A percentile compares a stretch with the other conserved stretches of the same genome.
Evolutionary conservation across 345 rosid genomes (phyloP).

Genomic region (Populus alba): DNA sequence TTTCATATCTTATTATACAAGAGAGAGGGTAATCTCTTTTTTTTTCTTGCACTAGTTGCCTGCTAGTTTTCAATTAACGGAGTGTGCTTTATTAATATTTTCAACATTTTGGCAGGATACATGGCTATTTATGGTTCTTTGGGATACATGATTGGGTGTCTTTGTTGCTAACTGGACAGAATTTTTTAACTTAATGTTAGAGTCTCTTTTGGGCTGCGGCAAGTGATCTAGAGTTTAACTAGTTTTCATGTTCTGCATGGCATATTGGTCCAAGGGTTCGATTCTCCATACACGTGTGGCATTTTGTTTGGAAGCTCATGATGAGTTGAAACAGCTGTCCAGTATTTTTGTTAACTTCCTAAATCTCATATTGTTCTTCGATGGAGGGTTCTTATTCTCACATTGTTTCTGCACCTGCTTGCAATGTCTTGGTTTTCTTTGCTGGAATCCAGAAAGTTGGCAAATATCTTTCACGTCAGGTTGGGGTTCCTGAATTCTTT

Average conservation of each 20-base stretch:
- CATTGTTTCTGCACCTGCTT: constrained; percentile 8
- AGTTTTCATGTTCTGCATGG: constrained; percentile 23
- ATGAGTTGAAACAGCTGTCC: constrained; percentile 23
- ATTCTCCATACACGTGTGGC: constrained; percentile 12
- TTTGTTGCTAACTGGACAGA: constrained; percentile 43
- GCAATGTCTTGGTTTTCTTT: constrained; percentile 2
- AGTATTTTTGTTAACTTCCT: constrained; percentile 10
- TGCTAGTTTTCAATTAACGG: constrained; percentile 24
- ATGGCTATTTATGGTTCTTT: constrained; percentile 41
- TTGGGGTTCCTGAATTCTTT: neutral
- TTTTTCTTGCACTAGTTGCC: constrained; percentile 18
- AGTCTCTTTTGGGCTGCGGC: constrained; percentile 36
- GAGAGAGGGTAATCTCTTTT: constrained; percentile 44
- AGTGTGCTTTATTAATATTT: constrained; percentile 35
- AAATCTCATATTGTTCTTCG: constrained; percentile 1
- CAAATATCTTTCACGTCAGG: constrained; percentile 6
- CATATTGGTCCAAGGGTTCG: constrained; percentile 23
- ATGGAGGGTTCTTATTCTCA: constrained; percentile 6
- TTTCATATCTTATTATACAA: constrained; percentile 33
- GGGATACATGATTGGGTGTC: constrained; percentile 44
- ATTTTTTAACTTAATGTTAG: constrained; percentile 29
- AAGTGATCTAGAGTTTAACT: constrained; percentile 27
- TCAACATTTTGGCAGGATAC: constrained; percentile 56
- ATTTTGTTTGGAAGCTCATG: constrained; percentile 32
- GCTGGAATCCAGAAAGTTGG: constrained; percentile 10